These are phyloP conservation scores for Teunomyces barrocoloradensis DNA, from an alignment of 805 yeast genomes.

Conservation along the genomic window DNA sequence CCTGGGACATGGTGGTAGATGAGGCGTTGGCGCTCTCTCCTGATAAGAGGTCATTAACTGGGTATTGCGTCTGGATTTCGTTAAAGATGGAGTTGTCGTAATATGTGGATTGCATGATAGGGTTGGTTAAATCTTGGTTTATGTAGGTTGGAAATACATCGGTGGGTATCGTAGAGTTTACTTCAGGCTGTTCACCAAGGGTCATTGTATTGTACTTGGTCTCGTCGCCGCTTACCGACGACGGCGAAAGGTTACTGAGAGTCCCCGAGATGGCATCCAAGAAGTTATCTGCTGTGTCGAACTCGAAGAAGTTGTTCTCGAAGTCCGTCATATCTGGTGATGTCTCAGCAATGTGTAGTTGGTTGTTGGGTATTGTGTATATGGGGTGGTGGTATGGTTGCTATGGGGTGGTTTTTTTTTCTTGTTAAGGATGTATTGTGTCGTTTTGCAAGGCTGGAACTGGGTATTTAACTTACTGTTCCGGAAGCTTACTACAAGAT, in stretches of 20 bases:
- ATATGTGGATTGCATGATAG: conserved; percentile 3
- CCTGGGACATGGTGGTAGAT: conserved; percentile 14
- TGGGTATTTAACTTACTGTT: background rate
- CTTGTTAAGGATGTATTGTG: background rate
- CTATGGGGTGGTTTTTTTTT: background rate
- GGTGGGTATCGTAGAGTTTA: background rate
- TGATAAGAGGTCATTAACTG: background rate
- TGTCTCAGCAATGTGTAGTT: background rate
- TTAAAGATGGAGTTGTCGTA: conserved; percentile 3
- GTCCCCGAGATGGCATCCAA: conserved; percentile 28
- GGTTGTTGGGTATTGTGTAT: background rate
- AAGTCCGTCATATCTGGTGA: conserved; percentile 12
- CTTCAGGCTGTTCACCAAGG: background rate
- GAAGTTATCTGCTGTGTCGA: conserved; percentile 30
- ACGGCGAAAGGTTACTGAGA: conserved; percentile 18
- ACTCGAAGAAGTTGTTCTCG: conserved; percentile 15
- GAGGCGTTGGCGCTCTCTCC: background rate
- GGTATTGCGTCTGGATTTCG: conserved; percentile 4
- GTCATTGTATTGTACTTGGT: conserved; percentile 2
- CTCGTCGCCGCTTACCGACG: conserved; percentile 19
- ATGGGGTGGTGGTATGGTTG: background rate
- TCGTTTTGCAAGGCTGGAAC: background rate
- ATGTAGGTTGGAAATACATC: background rate
- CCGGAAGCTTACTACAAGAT: background rate
- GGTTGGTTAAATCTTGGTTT: conserved; percentile 7